These are phyloP conservation scores for Simplicillium sp. DNA, from an alignment of 2,329 filamentous ascomycete genomes.

Conservation along the genomic window DNA sequence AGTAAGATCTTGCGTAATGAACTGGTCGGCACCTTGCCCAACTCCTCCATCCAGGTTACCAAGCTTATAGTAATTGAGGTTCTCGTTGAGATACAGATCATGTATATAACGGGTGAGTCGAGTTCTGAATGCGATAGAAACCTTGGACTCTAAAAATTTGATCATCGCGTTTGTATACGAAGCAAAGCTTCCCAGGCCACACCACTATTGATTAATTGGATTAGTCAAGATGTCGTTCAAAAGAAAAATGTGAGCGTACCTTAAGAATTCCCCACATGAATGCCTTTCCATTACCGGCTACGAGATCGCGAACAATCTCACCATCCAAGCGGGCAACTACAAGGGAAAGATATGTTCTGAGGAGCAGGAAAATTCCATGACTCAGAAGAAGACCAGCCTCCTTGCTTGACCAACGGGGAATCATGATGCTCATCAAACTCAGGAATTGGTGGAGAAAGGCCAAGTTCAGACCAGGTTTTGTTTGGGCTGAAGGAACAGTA, in stretches of 20 bases:
- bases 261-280: conserved; percentile 87
- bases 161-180: conserved; percentile 99
- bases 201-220: conserved; percentile 50
- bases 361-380: conserved; percentile 80
- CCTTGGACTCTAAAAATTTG: conserved; percentile 95
- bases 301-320: conserved; percentile 90
- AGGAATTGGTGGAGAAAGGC: conserved; percentile 96
- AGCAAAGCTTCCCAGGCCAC: conserved; percentile 82
- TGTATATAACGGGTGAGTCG: conserved; percentile 93
- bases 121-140: conserved; percentile 95
- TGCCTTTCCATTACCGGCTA: conserved; percentile 82
- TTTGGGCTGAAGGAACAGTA: conserved; percentile 74
- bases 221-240: neutral
- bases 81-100: conserved; percentile 89
- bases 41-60: conserved; percentile 88
- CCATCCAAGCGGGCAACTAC: conserved; percentile 89
- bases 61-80: conserved; percentile 93
- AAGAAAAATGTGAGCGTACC: conserved; percentile 24
- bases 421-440: conserved; percentile 94
- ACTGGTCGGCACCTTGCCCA: conserved; percentile 87
- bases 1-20: conserved; percentile 94
- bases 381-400: conserved; percentile 85
- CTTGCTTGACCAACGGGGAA: conserved; percentile 90
- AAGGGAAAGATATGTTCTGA: conserved; percentile 88
- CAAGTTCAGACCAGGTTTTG: conserved; percentile 88